A percentile compares a stretch with the other conserved stretches of the same genome.
These are phyloP conservation scores for Phanerochaete carnosa DNA, from an alignment of 768 basidiomycete species.

Conservation along the genomic window DNA sequence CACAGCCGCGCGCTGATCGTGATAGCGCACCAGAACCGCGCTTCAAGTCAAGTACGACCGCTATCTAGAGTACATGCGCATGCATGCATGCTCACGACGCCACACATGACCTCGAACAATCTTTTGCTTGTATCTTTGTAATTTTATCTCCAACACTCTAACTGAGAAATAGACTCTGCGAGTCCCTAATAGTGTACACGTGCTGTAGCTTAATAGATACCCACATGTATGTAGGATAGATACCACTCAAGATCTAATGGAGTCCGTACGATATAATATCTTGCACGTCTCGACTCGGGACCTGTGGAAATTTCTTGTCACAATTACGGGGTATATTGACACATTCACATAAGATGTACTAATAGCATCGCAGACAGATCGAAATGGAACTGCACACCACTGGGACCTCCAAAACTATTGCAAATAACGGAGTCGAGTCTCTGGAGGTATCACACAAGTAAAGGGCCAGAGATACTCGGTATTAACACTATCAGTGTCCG, in stretches of 20 bases:
- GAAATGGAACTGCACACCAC: no score
- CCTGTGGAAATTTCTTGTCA: no score
- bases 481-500: not conserved
- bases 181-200: not conserved
- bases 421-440: no score
- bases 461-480: no score
- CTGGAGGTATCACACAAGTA: no score
- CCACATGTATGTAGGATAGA: not conserved
- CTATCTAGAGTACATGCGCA: constrained; percentile 20
- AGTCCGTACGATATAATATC: no score
- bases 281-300: no score
- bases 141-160: not conserved
- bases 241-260: not conserved
- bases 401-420: no score
- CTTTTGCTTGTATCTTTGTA: not conserved
- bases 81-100: not conserved
- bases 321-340: no score
- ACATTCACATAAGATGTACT: no score
- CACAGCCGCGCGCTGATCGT: constrained; percentile 26
- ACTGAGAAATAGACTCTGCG: not conserved
- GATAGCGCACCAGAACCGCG: constrained; percentile 24
- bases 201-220: not conserved
- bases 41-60: constrained; percentile 29
- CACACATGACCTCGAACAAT: not conserved
- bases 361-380: no score